Conservation (phyloP, 75 land plant genomes). For the Sequoia sempervirens region DNA sequence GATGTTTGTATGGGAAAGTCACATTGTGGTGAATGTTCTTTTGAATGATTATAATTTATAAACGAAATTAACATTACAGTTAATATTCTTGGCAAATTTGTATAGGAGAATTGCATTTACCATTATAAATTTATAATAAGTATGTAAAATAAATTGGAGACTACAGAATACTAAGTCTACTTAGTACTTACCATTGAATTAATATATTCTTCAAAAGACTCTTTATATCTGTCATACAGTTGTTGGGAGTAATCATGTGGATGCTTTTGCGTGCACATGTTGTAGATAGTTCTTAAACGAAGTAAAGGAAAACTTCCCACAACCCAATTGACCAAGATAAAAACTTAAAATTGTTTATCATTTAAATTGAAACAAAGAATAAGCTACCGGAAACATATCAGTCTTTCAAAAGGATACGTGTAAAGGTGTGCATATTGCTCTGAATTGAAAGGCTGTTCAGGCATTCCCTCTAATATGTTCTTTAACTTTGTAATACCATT, state of each 20-base stretch:
- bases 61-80: neutral
- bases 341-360: neutral
- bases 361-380: neutral
- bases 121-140: neutral
- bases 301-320: neutral
- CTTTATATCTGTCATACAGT: constrained; percentile 70
- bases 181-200: constrained; percentile 30
- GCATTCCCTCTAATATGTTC: constrained; percentile 76
- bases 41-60: neutral
- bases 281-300: constrained; percentile 57
- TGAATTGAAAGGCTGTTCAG: constrained; percentile 80
- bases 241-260: constrained; percentile 87
- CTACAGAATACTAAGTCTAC: neutral
- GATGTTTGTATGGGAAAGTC: neutral
- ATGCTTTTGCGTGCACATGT: constrained; percentile 86
- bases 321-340: neutral
- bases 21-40: neutral
- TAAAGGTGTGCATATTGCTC: constrained; percentile 94
- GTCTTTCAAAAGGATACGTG: constrained; percentile 55
- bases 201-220: constrained; percentile 70
- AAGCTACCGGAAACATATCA: neutral
- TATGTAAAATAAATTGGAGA: neutral
- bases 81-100: neutral
- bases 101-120: neutral
- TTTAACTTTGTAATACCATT: constrained; percentile 88